Conservation (phyloP, 257 asterid species). For the Coffea eugenioides region DNA sequence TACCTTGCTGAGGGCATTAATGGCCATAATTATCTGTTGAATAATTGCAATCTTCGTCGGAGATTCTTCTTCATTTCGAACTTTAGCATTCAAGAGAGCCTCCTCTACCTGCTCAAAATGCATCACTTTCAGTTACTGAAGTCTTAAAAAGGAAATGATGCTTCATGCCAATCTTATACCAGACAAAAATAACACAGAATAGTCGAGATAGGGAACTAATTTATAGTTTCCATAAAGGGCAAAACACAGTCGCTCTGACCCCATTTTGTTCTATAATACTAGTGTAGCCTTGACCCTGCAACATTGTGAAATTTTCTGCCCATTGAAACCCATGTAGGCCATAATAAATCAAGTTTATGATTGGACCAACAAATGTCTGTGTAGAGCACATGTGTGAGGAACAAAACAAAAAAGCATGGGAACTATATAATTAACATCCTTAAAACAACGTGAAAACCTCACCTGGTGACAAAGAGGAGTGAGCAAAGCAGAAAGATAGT, state of each 20-base stretch:
- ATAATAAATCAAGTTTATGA: background rate
- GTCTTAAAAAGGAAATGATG: background rate
- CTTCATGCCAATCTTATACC: background rate
- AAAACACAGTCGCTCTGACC: background rate
- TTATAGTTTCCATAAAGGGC: background rate
- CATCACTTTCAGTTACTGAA: conserved; percentile 13
- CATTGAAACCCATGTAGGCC: background rate
- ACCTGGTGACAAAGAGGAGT: conserved; percentile 98
- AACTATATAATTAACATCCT: background rate
- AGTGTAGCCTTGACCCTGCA: background rate
- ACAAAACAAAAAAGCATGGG: background rate
- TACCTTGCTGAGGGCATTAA: conserved; percentile 99
- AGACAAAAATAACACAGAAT: background rate
- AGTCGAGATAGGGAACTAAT: background rate
- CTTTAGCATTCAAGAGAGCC: conserved; percentile 60
- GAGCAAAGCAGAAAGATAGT: conserved; percentile 75
- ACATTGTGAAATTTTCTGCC: background rate
- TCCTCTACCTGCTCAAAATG: conserved; percentile 67
- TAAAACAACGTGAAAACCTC: conserved; percentile 18
- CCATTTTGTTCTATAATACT: background rate
- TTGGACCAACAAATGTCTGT: background rate
- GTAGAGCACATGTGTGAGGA: background rate
- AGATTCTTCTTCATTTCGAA: conserved; percentile 52
- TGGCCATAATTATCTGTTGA: conserved; percentile 83
- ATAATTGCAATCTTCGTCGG: conserved; percentile 52